Base-by-base conservation (phyloP, 2,329 filamentous ascomycete species). In the Aspergillus pseudonomiae region DNA sequence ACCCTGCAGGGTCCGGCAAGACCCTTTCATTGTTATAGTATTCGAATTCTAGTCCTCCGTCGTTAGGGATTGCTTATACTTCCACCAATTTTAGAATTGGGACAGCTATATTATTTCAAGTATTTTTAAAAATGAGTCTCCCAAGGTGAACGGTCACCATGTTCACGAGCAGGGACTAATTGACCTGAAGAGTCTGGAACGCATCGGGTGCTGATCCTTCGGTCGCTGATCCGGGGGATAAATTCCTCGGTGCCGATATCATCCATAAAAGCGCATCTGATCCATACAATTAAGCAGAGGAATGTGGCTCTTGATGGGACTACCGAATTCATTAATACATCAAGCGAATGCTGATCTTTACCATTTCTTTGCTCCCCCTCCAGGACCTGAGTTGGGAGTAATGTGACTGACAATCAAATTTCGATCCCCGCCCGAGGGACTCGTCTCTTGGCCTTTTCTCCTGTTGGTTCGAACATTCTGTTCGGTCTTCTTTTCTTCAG, bases 151-250 rank as follows among this genome's bases (percentile, higher is more conserved):
- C 14, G 16, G 34, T 16, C 34, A 36, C 34, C 34, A 36, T 36
- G 14, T 36, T 16, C 14, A 16, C 6, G 34, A 36, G 34, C 34
- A 36, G 10, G 16, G 10, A n/a, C 32, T 53, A 36, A 45, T 56
- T 11, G 30, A 28, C 21, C 21, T 19, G 46, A 32, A 58, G n/a
- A 65, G 63, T 61, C 63, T 66, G 61, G 62, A 64, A 55, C 57
- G 52, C 50, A 54, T 50, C 34, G 48, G 45, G 21, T 46, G 62
- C 60, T 63, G 61, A 65, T 64, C 62, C 41, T 48, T 62, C 39
- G 43, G 53, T 60, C 39, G 64, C 59, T 61, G 53, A 66, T 66
- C 62, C 62, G 64, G 48, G 48, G 48, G 30, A 30, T 21, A 32
- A 9, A 32, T 34, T 36, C 43, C 32, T 45, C 34, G 36, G 21